Percentiles rank a stretch among this genome's conserved stretches.
Conservation (phyloP, 768 basidiomycete species). For the Xerocomellus intermedius region DNA sequence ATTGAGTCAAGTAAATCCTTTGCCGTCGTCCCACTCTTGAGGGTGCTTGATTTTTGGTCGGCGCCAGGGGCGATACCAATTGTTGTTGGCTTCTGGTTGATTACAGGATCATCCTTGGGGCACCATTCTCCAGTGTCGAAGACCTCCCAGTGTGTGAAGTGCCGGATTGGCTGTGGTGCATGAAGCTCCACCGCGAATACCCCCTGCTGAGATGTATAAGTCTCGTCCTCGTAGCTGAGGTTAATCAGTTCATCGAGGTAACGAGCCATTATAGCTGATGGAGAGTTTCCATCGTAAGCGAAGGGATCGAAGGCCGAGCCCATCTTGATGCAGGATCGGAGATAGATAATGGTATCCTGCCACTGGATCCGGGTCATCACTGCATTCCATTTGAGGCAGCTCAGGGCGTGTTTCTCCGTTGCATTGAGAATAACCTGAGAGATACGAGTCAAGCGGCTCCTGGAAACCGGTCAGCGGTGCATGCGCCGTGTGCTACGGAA, state of each 20-base stretch:
- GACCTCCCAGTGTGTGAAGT: constrained; percentile 7
- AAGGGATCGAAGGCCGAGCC: constrained; percentile 27
- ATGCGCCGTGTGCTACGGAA: background rate
- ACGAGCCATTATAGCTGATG: constrained; percentile 15
- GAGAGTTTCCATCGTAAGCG: constrained; percentile 13
- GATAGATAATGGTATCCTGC: constrained; percentile 22
- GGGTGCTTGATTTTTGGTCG: background rate
- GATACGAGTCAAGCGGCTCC: constrained; percentile 22
- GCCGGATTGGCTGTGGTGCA: constrained; percentile 15
- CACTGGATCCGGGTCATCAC: constrained; percentile 19
- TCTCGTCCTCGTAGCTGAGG: constrained; percentile 3
- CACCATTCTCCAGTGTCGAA: constrained; percentile 26
- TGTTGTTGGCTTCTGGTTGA: constrained; percentile 27
- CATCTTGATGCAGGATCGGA: constrained; percentile 28
- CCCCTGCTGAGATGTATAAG: background rate
- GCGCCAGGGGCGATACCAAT: constrained; percentile 32
- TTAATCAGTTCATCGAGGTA: constrained; percentile 21
- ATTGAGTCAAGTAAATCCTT: constrained; percentile 31
- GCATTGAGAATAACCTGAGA: constrained; percentile 24
- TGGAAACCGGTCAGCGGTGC: constrained; percentile 11
- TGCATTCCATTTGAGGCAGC: constrained; percentile 24
- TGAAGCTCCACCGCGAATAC: constrained; percentile 4
- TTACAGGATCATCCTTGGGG: constrained; percentile 30
- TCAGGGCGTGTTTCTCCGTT: constrained; percentile 22
- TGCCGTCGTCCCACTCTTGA: constrained; percentile 17